These are phyloP conservation scores for Paramecium sonneborni DNA, from an alignment of 73 alveolate species.

Conservation along the genomic window DNA sequence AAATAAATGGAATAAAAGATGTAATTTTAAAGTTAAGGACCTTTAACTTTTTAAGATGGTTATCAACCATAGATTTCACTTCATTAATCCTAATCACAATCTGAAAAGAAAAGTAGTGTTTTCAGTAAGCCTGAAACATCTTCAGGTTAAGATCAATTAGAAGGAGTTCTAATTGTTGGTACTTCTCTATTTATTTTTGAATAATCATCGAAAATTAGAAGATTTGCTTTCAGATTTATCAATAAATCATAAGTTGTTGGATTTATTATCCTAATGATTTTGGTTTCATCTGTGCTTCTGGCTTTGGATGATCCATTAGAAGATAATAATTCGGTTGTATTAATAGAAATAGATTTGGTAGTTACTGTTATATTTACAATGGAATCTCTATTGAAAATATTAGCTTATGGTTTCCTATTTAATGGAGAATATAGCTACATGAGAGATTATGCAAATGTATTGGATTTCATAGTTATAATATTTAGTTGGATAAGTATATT, in stretches of 20 bases:
- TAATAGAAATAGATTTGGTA: constrained; percentile 55
- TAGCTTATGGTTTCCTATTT: constrained; percentile 67
- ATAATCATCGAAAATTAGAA: neutral
- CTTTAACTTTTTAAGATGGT: neutral
- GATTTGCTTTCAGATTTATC: neutral
- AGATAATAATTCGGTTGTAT: constrained; percentile 55
- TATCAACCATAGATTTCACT: neutral
- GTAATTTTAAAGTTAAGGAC: neutral
- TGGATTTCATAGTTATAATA: constrained; percentile 47
- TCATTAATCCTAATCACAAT: neutral
- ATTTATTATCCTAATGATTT: constrained; percentile 60
- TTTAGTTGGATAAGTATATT: constrained; percentile 57
- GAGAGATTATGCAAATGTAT: constrained; percentile 47
- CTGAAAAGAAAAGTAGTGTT: neutral
- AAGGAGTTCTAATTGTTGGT: neutral
- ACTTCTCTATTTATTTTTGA: neutral
- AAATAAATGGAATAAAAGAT: neutral
- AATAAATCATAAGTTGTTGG: constrained; percentile 20
- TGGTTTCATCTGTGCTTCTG: constrained; percentile 51
- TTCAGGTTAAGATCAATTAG: neutral
- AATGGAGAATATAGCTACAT: constrained; percentile 65
- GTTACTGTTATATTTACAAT: constrained; percentile 61
- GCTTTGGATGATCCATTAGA: constrained; percentile 71
- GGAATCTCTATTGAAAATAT: constrained; percentile 66
- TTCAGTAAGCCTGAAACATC: neutral